Evolutionary conservation across 164 flowering plant species (phyloP), one percentile per base, ranked within the genome.

Genomic region (Aristolochia contorta): DNA sequence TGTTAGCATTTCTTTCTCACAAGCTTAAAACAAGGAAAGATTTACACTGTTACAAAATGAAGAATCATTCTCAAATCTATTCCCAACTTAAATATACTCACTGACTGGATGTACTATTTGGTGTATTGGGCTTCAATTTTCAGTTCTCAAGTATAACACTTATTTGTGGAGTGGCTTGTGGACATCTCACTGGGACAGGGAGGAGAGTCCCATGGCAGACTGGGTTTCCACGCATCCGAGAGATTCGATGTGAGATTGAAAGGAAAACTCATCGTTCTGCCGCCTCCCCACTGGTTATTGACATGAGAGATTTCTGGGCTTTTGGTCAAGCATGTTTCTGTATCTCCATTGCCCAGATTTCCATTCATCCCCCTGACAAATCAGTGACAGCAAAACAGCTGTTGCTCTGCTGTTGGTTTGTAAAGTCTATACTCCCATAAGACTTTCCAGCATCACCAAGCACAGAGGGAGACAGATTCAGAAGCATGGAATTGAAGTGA

Each of bases 131-230:
- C n/a, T 60, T 23, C 33, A 51, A 12, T 18, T 22, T 53, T 22
- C 56, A 22, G 22, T 22, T 71, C n/a, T n/a, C 65, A 83, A 55
- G 75, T 79, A 41, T 79, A 78, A 65, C 79, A 74, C 69, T 84
- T 84, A 78, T 74, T 80, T 19, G 84, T 66, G 41, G 92, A 82
- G 60, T 74, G 74, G 60, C 71, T 71, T 16, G 90, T 73, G n/a
- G 92, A 81, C 74, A 84, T 70, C 59, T 86, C 93, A 64, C 82
- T 79, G 4, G 87, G 87, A 69, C 84, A 78, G 7, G 83, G 71
- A 6, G 87, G 77, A 59, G 91, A 86, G 25, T 86, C 96, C 91
- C 91, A 89, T 48, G 80, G 66, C 53, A 71, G 58, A 74, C 62
- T 78, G 24, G 77, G 61, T 71, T 72, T 78, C 85, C 80, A 75